Conservation (phyloP, 768 basidiomycete species). For the Xerocomus potaroensis region DNA sequence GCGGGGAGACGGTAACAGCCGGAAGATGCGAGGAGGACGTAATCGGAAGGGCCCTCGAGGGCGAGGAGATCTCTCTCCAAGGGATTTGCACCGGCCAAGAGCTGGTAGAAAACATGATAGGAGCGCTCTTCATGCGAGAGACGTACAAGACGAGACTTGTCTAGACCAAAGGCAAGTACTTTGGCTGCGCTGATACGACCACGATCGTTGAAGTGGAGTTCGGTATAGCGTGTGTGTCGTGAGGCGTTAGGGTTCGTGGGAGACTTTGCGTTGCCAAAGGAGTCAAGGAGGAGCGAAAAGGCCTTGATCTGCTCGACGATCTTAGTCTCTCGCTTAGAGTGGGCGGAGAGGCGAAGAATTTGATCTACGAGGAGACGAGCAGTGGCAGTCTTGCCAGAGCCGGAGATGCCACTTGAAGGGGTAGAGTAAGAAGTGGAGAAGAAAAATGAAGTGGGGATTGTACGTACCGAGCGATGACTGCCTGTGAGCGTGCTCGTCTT, state of each 20-base stretch:
- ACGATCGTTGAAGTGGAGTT: slow-evolving; percentile 56
- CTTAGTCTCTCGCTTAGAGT: slow-evolving; percentile 49
- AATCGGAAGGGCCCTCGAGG: slow-evolving; percentile 56
- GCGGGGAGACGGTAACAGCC: slow-evolving; percentile 62
- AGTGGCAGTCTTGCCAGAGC: slow-evolving; percentile 56
- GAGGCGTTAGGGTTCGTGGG: slow-evolving; percentile 60
- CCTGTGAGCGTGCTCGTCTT: slow-evolving; percentile 50
- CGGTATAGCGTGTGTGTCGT: slow-evolving; percentile 54
- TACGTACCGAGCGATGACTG: slow-evolving; percentile 50
- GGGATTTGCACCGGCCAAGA: slow-evolving; percentile 55
- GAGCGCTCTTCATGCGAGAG: slow-evolving; percentile 58
- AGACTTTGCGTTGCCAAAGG: slow-evolving; percentile 67
- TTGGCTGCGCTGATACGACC: slow-evolving; percentile 56
- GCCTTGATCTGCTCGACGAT: slow-evolving; percentile 55
- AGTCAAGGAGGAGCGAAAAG: slow-evolving; percentile 50
- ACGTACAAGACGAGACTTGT: slow-evolving; percentile 54
- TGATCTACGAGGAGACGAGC: slow-evolving; percentile 53
- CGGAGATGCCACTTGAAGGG: slow-evolving; percentile 53
- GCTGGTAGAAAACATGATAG: slow-evolving; percentile 64
- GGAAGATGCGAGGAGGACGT: slow-evolving; percentile 53
- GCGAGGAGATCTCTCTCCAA: slow-evolving; percentile 49
- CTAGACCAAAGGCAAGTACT: slow-evolving; percentile 56
- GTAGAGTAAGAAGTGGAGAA: slow-evolving; percentile 12
- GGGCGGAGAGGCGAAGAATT: slow-evolving; percentile 55
- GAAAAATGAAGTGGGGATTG: slow-evolving; percentile 3